Evolutionary conservation across 108 stramenopile species (phyloP), one percentile per base, ranked within the genome.

Genomic region (Cyclotella baltica): DNA sequence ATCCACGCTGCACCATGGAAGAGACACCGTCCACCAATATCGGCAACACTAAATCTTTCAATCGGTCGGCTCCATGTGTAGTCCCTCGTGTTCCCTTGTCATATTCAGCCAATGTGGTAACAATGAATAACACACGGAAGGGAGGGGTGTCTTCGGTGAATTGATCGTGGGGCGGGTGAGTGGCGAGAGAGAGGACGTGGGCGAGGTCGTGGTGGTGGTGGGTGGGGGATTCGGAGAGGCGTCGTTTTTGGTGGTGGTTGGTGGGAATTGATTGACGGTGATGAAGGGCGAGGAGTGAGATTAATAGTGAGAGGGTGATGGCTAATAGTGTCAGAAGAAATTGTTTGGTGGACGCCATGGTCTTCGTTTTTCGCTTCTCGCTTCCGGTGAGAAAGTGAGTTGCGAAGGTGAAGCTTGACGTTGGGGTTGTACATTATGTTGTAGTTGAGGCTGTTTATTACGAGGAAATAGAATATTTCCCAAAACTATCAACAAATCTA

Each of bases 61-160:
- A 72, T 71, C 91, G 83, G 81, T 94, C 93, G 72, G 87, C 87
- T 20, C 88, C 89, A 22, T 78, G 67, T 4, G 69, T 77, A 10
- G 90, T 90, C 10, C 73, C 72, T 25, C 91, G 67, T 8, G 67
- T 75, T 10, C 89, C 89, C 63, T 73, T 85, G 65, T 92, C 87
- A 80, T 84, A 90, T 83, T 94, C 93, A 19, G 72, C 63, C 2
- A 92, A 72, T 6, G 93, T 76, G 5, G 93, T 94, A 51, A 94
- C 80, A 62, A 94, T 85, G 62, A 92, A 88, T 0, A 94, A 77
- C 11, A 94, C 75, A 22, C 84, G 84, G 29, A 85, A 28, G 20
- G 84, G 80, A 0, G 28, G 43, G 29, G 28, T 31, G 18, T 59
- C 65, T 58, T 80, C 72, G 3, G 79, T 80, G 61, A 80, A 80